Conservation (phyloP, 768 basidiomycete genomes). For the Phlebiopsis gigantea region DNA sequence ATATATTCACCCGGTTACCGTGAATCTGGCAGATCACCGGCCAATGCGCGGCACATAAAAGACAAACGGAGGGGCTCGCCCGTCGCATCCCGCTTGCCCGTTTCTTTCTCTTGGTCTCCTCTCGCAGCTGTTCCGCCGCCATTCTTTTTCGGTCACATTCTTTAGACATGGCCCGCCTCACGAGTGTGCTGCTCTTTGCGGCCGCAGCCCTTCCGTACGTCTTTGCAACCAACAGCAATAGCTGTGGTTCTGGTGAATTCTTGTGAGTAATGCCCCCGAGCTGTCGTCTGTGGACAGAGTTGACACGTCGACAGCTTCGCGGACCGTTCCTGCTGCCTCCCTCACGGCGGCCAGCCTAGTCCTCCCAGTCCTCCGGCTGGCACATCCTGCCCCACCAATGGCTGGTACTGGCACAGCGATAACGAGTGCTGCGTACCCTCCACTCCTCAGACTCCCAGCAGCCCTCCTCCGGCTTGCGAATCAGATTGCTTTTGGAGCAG, state of each 20-base stretch:
- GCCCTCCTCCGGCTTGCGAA: constrained; percentile 3
- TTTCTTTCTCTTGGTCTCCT: constrained; percentile 20
- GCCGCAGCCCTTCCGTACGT: constrained; percentile 29
- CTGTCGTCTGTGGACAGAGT: neutral
- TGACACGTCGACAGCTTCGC: neutral
- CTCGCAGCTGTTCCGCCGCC: constrained; percentile 21
- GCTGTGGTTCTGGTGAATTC: constrained; percentile 19
- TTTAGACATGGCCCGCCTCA: constrained; percentile 32
- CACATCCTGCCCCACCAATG: constrained; percentile 6
- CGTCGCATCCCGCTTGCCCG: constrained; percentile 14
- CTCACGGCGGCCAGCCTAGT: constrained; percentile 5
- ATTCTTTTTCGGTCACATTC: constrained; percentile 27
- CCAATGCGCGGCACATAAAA: neutral
- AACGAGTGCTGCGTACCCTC: constrained; percentile 10
- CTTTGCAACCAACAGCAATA: constrained; percentile 28
- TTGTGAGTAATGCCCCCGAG: constrained; percentile 6
- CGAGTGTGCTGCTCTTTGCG: constrained; percentile 29
- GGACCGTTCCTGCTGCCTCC: constrained; percentile 16
- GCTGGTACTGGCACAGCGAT: constrained; percentile 11
- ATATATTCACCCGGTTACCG: neutral
- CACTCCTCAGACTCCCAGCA: constrained; percentile 2
- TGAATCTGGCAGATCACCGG: neutral
- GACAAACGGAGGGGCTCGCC: neutral
- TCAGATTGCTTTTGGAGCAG: constrained; percentile 1
- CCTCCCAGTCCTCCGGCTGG: constrained; percentile 12